Base-by-base conservation (phyloP, 345 rosid genomes). In the Eutrema japonicum region DNA sequence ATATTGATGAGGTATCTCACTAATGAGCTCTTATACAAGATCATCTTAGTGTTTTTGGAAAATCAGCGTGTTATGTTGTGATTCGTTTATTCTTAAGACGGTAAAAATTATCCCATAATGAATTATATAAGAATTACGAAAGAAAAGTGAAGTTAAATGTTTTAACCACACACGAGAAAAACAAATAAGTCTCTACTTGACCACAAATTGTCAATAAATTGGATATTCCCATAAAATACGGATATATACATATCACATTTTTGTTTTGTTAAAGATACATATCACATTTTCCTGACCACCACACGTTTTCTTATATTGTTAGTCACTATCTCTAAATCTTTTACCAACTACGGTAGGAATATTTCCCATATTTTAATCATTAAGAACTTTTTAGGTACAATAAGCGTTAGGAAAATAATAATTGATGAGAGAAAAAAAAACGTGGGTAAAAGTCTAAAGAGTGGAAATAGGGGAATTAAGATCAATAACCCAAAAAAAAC, bases 251-350 rank as follows among this genome's bases (percentile, higher is more conserved):
- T 3, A 51, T 10, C 30, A 51, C n/a, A 51, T 32, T 52, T 35
- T 35, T 16, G 0, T 16, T 16, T 16, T 16, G 16, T 16, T 16
- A 16, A 16, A 51, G 30, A 51, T 10, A 26, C 33, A 51, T 3
- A 51, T 10, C 30, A 51, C n/a, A 51, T 32, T 52, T 35, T 35
- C 38, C 38, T 35, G 7, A 35, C 1, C 38, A 7, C 7, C 8
- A 5, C 38, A 6, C 38, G 4, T 7, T 37, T 52, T 53, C 58
- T 14, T 30, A 12, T 53, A 53, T 50, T 51, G 2, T 53, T 53
- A 30, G 57, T 52, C 57, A 52, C 59, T 53, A 12, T 30, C 59
- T 13, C 59, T 6, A 53, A n/a, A 55, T 32, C 22, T 32, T 13
- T 13, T 32, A 30, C 38, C 59, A 55, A 32, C 41, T 53, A 30